Evolutionary conservation across 768 basidiomycete species (phyloP).

Genomic region (Macrolepiota dolichaula): DNA sequence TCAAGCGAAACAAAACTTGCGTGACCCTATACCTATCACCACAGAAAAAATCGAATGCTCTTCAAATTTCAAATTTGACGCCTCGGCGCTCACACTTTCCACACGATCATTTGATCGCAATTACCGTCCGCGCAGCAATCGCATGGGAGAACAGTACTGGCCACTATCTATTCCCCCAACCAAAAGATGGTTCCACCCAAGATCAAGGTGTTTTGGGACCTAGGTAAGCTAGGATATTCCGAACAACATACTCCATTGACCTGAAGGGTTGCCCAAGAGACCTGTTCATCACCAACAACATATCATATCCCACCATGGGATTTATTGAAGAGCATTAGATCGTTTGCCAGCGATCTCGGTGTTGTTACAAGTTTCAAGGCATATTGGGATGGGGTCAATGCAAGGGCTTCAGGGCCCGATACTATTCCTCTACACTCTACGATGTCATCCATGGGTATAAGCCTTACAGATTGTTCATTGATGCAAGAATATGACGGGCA

Average conservation of each 20-base stretch:
- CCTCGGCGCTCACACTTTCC: neutral
- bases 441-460: conserved; percentile 4
- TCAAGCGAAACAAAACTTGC: too few species aligned
- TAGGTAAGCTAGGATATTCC: conserved; percentile 1
- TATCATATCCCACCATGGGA: conserved; percentile 1
- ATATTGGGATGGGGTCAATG: conserved; percentile 7
- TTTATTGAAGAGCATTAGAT: conserved; percentile 4
- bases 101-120: neutral
- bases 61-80: too few species aligned
- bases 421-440: neutral
- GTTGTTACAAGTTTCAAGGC: conserved; percentile 11
- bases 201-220: conserved; percentile 13
- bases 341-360: conserved; percentile 4
- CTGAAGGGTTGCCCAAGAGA: neutral
- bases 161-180: too few species aligned
- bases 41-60: too few species aligned
- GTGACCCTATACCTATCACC: too few species aligned
- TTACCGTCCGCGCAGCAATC: neutral
- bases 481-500: neutral
- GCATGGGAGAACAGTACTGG: too few species aligned
- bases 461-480: neutral
- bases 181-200: too few species aligned
- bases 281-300: conserved; percentile 4
- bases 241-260: neutral
- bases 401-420: neutral